These are phyloP conservation scores for Thermomucor indicae-seudaticae DNA, from an alignment of 371 early-diverging fungal genomes.

Conservation along the genomic window DNA sequence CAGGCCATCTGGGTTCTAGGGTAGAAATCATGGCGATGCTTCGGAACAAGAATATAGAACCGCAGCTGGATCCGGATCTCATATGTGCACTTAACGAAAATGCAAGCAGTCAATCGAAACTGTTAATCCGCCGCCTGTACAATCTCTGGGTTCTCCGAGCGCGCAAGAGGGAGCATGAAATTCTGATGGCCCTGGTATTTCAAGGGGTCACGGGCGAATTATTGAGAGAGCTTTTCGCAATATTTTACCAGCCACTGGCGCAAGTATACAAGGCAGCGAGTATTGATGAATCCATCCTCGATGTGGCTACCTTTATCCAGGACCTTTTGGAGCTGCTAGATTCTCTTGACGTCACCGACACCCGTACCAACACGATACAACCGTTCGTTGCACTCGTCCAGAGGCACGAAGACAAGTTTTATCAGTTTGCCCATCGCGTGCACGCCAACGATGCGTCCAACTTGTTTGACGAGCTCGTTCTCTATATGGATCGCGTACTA, in stretches of 20 bases:
- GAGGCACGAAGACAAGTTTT: slow-evolving; percentile 53
- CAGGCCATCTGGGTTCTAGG: too few relatives aligned
- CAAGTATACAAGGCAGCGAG: slow-evolving; percentile 66
- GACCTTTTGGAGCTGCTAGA: slow-evolving; percentile 58
- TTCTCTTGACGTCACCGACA: slow-evolving; percentile 29
- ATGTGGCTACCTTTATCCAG: slow-evolving; percentile 52
- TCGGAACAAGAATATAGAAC: slow-evolving; percentile 37
- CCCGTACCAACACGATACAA: slow-evolving; percentile 25
- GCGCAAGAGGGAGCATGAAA: slow-evolving; percentile 53
- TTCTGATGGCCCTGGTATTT: slow-evolving; percentile 52
- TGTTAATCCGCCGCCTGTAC: slow-evolving; percentile 37
- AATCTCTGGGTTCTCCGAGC: slow-evolving; percentile 48
- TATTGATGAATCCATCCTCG: slow-evolving; percentile 56
- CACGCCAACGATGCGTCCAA: slow-evolving; percentile 47
- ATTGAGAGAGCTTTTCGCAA: slow-evolving; percentile 57
- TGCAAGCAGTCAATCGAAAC: slow-evolving; percentile 4
- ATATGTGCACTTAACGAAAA: neutral
- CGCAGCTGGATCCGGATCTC: slow-evolving; percentile 36
- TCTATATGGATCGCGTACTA: slow-evolving; percentile 31
- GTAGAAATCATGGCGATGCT: slow-evolving; percentile 38
- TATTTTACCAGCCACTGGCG: slow-evolving; percentile 64
- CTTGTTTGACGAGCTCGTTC: slow-evolving; percentile 36
- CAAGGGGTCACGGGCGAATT: slow-evolving; percentile 64
- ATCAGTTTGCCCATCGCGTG: slow-evolving; percentile 58
- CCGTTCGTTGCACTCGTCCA: slow-evolving; percentile 47